A percentile compares a stretch with the other conserved stretches of the same genome.
Evolutionary conservation across 75 land plant genomes (phyloP).

Genomic region (Selaginella moellendorffii): DNA sequence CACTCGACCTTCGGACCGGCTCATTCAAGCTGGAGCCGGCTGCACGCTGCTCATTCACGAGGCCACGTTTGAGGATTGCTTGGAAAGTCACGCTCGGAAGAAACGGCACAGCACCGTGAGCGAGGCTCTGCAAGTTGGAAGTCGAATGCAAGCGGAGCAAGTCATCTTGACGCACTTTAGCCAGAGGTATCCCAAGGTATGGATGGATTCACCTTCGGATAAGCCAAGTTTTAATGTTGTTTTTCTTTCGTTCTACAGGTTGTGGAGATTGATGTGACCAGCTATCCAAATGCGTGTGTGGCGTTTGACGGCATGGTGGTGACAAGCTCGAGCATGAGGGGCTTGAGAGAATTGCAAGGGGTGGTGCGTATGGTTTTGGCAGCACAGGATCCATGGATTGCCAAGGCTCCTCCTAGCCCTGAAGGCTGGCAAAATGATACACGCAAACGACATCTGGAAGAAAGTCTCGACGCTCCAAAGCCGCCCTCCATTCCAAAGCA

Average conservation of each 20-base stretch:
- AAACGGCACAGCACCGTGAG: conserved; percentile 22
- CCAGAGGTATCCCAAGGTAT: conserved; percentile 24
- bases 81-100: conserved; percentile 15
- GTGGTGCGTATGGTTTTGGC: background rate
- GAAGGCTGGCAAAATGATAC: too few relatives aligned
- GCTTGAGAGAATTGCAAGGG: background rate
- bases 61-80: conserved; percentile 24
- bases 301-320: conserved; percentile 30
- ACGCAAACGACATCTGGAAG: too few relatives aligned
- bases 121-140: conserved; percentile 24
- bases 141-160: conserved; percentile 18
- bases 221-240: conserved; percentile 2
- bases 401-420: background rate
- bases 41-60: conserved; percentile 29
- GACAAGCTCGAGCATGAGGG: background rate
- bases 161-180: conserved; percentile 27
- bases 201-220: background rate
- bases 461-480: too few relatives aligned
- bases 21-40: conserved; percentile 21
- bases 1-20: conserved; percentile 19
- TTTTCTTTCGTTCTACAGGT: conserved; percentile 10
- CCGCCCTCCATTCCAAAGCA: too few relatives aligned
- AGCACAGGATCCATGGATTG: background rate
- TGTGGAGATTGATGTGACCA: conserved; percentile 16
- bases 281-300: conserved; percentile 8